Evolutionary conservation across 2,329 filamentous ascomycete genomes (phyloP).

Genomic region (Microcyclosporella mali): DNA sequence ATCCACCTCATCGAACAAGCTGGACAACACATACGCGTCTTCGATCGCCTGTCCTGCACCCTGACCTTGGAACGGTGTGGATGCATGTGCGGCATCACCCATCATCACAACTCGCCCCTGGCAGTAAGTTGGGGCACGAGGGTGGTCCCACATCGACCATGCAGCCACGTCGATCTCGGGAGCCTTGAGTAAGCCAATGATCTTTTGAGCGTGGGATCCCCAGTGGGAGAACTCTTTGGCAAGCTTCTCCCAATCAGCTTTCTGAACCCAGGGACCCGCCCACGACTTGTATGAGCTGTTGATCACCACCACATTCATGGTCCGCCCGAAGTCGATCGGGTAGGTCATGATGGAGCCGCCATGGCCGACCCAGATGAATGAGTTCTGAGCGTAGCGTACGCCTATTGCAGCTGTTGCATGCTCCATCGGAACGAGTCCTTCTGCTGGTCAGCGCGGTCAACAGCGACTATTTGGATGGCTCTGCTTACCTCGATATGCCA

Average conservation of each 20-base stretch:
- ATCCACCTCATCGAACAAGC: constrained; percentile 17
- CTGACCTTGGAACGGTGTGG: constrained; percentile 36
- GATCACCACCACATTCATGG: constrained; percentile 52
- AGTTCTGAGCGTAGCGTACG: constrained; percentile 14
- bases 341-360: constrained; percentile 55
- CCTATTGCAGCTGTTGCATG: constrained; percentile 17
- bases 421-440: constrained; percentile 51
- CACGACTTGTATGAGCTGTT: constrained; percentile 30
- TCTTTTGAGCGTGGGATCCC: constrained; percentile 5
- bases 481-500: constrained; percentile 50
- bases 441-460: too few relatives aligned
- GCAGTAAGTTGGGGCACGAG: constrained; percentile 35
- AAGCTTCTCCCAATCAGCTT: constrained; percentile 7
- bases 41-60: constrained; percentile 27
- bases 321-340: constrained; percentile 49
- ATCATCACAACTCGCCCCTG: constrained; percentile 1
- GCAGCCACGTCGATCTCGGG: constrained; percentile 2
- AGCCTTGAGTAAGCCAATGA: constrained; percentile 10
- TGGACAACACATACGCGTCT: constrained; percentile 19
- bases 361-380: constrained; percentile 38
- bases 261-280: constrained; percentile 9
- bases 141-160: constrained; percentile 42
- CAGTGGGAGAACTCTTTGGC: constrained; percentile 4
- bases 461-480: too few relatives aligned
- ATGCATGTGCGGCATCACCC: constrained; percentile 34